Percentiles rank a stretch among this genome's conserved stretches.
Evolutionary conservation across 148 eudicot species (phyloP).

Genomic region (Rhododendron williamsianum): DNA sequence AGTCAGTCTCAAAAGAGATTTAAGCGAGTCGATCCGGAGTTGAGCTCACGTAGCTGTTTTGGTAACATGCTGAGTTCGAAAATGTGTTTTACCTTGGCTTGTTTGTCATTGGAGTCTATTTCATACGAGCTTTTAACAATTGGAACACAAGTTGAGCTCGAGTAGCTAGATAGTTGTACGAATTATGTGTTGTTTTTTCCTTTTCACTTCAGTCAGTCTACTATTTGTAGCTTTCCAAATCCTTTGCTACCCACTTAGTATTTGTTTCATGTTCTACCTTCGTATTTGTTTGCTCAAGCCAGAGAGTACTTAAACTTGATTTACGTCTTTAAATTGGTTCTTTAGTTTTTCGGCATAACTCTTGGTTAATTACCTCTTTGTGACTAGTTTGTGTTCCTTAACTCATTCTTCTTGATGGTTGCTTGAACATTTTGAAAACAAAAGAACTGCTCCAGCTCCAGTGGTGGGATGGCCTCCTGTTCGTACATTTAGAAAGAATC

Average conservation of each 20-base stretch:
- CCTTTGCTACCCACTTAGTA: background rate
- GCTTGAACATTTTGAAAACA: conserved; percentile 3
- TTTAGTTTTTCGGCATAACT: background rate
- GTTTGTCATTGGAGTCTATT: background rate
- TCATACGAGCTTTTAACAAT: background rate
- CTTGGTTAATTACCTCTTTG: background rate
- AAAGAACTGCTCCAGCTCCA: conserved; percentile 75
- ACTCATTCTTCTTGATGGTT: conserved; percentile 1
- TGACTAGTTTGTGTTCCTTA: background rate
- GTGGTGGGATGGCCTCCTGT: conserved; percentile 99
- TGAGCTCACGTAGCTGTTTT: background rate
- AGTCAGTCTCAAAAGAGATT: background rate
- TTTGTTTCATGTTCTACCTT: background rate
- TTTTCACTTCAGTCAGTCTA: background rate
- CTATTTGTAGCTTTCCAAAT: background rate
- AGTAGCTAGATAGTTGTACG: background rate
- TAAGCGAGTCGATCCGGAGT: background rate
- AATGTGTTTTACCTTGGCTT: background rate
- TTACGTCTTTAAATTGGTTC: background rate
- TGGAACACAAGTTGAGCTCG: background rate
- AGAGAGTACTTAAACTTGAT: background rate
- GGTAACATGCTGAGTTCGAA: background rate
- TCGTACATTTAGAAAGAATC: conserved; percentile 78
- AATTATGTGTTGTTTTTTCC: background rate
- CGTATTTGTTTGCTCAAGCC: background rate